Evolutionary conservation across 805 yeast genomes (phyloP).

Genomic region (Cyberlindnera saturnus): DNA sequence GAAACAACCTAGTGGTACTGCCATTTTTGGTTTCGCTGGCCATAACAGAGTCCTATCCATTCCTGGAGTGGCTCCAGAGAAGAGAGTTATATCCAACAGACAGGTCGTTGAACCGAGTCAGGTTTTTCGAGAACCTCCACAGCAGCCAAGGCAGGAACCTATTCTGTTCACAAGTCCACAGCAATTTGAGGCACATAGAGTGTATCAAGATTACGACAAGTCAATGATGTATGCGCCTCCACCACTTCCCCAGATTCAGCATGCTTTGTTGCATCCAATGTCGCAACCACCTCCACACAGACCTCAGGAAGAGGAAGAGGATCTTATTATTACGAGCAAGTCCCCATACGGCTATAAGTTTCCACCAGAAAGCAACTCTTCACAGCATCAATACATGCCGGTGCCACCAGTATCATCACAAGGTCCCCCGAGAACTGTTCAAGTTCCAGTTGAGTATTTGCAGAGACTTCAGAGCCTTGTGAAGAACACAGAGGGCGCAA

Average conservation of each 20-base stretch:
- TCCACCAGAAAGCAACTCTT: conserved; percentile 33
- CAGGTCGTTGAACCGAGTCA: conserved; percentile 19
- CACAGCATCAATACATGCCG: background rate
- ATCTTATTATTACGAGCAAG: conserved; percentile 42
- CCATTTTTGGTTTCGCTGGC: conserved; percentile 66
- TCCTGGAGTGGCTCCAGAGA: conserved; percentile 32
- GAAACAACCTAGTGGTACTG: conserved; percentile 71
- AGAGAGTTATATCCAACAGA: conserved; percentile 2
- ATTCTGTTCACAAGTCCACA: conserved; percentile 14
- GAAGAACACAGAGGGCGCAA: conserved; percentile 17
- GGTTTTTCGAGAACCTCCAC: conserved; percentile 10
- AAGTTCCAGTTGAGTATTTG: conserved; percentile 23
- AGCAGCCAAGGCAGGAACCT: conserved; percentile 14
- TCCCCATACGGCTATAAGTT: conserved; percentile 49
- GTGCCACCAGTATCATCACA: background rate
- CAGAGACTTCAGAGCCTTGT: conserved; percentile 20
- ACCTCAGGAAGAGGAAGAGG: conserved; percentile 22
- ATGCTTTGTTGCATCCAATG: conserved; percentile 1
- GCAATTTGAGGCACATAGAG: conserved; percentile 10
- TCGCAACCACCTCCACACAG: conserved; percentile 1
- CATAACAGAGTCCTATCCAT: conserved; percentile 61
- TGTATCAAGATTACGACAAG: background rate
- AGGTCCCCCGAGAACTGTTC: conserved; percentile 16
- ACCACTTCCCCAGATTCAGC: background rate
- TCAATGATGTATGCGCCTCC: background rate